Evolutionary conservation across 805 yeast genomes (phyloP).

Genomic region (Ogataea glucozyma): DNA sequence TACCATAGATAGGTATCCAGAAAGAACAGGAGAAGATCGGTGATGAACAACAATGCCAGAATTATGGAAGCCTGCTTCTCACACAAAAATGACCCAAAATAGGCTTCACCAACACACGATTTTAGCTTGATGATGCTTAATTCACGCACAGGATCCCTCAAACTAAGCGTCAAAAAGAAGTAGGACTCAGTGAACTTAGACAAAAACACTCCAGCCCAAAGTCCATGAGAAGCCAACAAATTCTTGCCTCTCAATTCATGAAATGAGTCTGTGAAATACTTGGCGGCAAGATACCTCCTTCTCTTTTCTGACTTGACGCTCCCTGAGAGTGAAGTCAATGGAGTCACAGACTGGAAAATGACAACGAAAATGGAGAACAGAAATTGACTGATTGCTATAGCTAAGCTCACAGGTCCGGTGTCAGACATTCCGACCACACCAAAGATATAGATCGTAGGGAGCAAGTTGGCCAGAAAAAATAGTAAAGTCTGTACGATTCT

Average conservation of each 20-base stretch:
- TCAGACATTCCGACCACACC: conserved; percentile 38
- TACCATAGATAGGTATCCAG: conserved; percentile 87
- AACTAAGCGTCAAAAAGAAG: conserved; percentile 70
- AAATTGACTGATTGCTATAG: conserved; percentile 56
- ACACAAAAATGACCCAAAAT: conserved; percentile 56
- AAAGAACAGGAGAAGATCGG: conserved; percentile 70
- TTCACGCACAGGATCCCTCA: conserved; percentile 73
- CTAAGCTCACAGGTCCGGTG: conserved; percentile 38
- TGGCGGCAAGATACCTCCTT: conserved; percentile 53
- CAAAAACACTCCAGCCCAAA: conserved; percentile 67
- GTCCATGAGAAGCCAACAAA: conserved; percentile 59
- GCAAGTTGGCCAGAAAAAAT: conserved; percentile 45
- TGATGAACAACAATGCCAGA: conserved; percentile 50
- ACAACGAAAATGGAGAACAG: conserved; percentile 55
- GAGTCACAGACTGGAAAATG: conserved; percentile 58
- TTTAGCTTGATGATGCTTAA: conserved; percentile 54
- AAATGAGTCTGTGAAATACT: conserved; percentile 61
- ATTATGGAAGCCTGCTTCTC: conserved; percentile 56
- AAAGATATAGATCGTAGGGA: conserved; percentile 57
- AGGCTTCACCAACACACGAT: conserved; percentile 61
- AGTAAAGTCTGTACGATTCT: conserved; percentile 46
- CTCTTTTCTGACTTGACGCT: conserved; percentile 34
- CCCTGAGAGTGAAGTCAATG: conserved; percentile 57
- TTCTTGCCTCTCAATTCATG: conserved; percentile 54
- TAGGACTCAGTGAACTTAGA: conserved; percentile 78